A percentile compares a stretch with the other conserved stretches of the same genome.
Conservation (phyloP, 345 rosid genomes). For the Brassica juncea region DNA sequence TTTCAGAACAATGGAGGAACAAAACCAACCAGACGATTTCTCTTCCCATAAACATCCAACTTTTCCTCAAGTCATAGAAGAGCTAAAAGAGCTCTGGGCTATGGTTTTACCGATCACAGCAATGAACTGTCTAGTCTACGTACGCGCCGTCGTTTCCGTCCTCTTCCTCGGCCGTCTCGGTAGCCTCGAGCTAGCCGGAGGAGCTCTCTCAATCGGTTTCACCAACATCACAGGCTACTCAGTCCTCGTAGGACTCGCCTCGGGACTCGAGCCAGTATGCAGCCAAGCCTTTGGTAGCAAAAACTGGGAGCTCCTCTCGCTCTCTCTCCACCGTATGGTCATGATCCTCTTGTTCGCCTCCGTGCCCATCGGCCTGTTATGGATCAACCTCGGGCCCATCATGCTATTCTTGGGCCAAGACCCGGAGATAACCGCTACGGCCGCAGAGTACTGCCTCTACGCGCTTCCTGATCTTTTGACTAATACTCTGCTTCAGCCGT, state of each 20-base stretch:
- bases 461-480: conserved; percentile 87
- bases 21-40: conserved; percentile 45
- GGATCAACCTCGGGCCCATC: conserved; percentile 82
- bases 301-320: conserved; percentile 81
- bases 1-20: conserved; percentile 48
- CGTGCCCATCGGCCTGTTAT: conserved; percentile 72
- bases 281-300: conserved; percentile 94
- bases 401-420: conserved; percentile 89
- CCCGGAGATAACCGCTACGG: conserved; percentile 71
- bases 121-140: conserved; percentile 76
- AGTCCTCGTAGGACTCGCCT: conserved; percentile 87
- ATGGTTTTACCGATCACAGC: conserved; percentile 95
- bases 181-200: conserved; percentile 91
- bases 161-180: conserved; percentile 88
- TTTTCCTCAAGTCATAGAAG: conserved; percentile 63
- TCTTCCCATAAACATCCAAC: conserved; percentile 53
- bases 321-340: conserved; percentile 90
- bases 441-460: conserved; percentile 74
- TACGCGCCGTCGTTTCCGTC: conserved; percentile 80
- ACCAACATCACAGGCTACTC: conserved; percentile 99
- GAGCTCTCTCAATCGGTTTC: conserved; percentile 92
- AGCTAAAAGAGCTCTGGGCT: conserved; percentile 77
- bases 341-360: conserved; percentile 67
- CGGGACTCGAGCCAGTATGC: conserved; percentile 95
- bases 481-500: conserved; percentile 81